Conservation (phyloP, 176 grass and related monocot species). For the Oryza meridionalis region DNA sequence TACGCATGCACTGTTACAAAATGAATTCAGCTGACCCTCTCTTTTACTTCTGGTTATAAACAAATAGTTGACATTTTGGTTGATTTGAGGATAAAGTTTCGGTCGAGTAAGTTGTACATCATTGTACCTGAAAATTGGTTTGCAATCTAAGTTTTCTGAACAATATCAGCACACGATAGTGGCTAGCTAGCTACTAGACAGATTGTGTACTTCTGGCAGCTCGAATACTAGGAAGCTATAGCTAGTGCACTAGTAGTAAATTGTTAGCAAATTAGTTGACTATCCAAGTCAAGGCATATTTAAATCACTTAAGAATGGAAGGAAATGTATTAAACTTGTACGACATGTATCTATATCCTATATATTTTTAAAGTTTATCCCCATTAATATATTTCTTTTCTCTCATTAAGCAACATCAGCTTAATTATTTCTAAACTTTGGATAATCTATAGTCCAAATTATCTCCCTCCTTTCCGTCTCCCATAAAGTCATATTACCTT, state of each 20-base stretch:
- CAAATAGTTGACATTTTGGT: slow-evolving; percentile 43
- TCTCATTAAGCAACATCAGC: too few species aligned
- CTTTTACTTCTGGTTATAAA: not conserved
- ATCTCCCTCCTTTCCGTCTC: too few species aligned
- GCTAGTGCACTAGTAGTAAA: not conserved
- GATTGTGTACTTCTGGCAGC: not conserved
- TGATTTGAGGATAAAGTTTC: not conserved
- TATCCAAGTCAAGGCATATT: not conserved
- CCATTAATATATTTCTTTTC: too few species aligned
- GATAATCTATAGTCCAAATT: too few species aligned
- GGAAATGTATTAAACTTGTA: not conserved
- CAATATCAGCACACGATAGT: slow-evolving; percentile 5
- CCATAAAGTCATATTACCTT: too few species aligned
- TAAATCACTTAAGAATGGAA: not conserved
- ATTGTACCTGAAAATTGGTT: not conserved
- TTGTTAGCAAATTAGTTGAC: slow-evolving; percentile 39
- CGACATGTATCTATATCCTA: not conserved
- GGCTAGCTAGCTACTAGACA: too few species aligned
- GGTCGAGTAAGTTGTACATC: not conserved
- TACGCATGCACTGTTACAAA: not conserved
- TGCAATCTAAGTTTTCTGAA: not conserved
- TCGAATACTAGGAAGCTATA: not conserved
- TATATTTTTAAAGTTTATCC: too few species aligned
- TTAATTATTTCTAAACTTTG: too few species aligned
- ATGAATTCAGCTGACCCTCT: slow-evolving; percentile 24